phyloP scores from a whole-genome alignment of 345 rosid genomes.

The Hibiscus tridactylites region DNA sequence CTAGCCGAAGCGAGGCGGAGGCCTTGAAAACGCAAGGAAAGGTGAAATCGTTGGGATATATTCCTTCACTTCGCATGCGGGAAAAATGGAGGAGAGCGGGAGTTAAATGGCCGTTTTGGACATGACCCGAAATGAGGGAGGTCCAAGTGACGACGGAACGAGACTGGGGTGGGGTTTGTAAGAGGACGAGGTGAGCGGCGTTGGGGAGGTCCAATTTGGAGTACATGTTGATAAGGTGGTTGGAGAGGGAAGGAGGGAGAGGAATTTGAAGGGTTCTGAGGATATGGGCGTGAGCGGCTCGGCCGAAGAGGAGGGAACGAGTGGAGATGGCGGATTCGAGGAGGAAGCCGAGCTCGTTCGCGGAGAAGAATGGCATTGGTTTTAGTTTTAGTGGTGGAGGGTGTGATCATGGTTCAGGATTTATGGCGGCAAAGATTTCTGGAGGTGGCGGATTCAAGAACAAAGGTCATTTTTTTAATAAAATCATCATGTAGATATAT shows the following conservation, averaged over 20 bases:
- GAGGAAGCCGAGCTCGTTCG: slow-evolving; percentile 37
- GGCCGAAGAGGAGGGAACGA: slow-evolving; percentile 44
- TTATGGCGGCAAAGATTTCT: slow-evolving; percentile 6
- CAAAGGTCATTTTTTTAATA: background rate
- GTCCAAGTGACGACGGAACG: slow-evolving; percentile 87
- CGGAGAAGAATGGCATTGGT: slow-evolving; percentile 34
- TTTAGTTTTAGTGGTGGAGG: slow-evolving; percentile 9
- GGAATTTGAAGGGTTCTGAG: slow-evolving; percentile 40
- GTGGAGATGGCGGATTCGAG: slow-evolving; percentile 48
- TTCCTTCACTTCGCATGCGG: slow-evolving; percentile 44
- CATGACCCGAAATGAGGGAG: slow-evolving; percentile 59
- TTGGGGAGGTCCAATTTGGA: slow-evolving; percentile 58
- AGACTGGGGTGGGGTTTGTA: slow-evolving; percentile 28
- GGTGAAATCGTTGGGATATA: slow-evolving; percentile 68
- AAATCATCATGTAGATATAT: no score
- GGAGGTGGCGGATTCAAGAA: no score
- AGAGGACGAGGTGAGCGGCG: slow-evolving; percentile 54
- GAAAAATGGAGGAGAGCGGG: slow-evolving; percentile 42
- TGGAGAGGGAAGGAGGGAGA: slow-evolving; percentile 44
- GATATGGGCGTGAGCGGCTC: slow-evolving; percentile 51
- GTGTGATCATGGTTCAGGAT: slow-evolving; percentile 12
- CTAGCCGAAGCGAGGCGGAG: slow-evolving; percentile 36
- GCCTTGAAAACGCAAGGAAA: slow-evolving; percentile 83
- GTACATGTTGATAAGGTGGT: slow-evolving; percentile 67
- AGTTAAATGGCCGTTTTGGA: slow-evolving; percentile 51